phyloP scores from a whole-genome alignment of 352 stramenopile genomes.

The Phytopythium mirpurense region DNA sequence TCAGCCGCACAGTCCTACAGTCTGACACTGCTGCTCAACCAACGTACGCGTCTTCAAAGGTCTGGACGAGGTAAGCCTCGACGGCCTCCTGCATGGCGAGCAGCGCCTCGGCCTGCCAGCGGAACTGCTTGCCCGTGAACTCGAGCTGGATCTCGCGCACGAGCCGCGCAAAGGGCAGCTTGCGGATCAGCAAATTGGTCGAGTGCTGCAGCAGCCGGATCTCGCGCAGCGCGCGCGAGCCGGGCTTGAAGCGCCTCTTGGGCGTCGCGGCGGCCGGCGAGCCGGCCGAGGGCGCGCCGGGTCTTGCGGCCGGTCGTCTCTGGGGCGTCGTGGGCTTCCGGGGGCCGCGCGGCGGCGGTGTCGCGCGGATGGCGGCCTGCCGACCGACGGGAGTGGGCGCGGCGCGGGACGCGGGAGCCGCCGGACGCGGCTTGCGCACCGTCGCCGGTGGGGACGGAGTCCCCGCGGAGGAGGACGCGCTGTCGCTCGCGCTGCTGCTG shows the following conservation, averaged over 20 bases:
- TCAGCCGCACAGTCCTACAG: too few relatives aligned
- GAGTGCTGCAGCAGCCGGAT: slow-evolving; percentile 96
- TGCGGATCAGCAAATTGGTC: slow-evolving; percentile 95
- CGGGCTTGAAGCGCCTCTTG: slow-evolving; percentile 72
- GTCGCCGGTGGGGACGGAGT: slow-evolving; percentile 22
- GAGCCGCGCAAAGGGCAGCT: slow-evolving; percentile 96
- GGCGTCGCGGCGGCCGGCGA: slow-evolving; percentile 11
- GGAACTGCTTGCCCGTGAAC: slow-evolving; percentile 81
- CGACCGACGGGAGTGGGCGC: slow-evolving; percentile 23
- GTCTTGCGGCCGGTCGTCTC: too few relatives aligned
- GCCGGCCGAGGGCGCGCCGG: not conserved
- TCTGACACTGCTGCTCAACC: too few relatives aligned
- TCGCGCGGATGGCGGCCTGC: slow-evolving; percentile 35
- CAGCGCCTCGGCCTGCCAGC: slow-evolving; percentile 85
- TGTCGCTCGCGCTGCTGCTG: slow-evolving; percentile 29
- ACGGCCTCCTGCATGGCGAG: slow-evolving; percentile 86
- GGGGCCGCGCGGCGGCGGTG: slow-evolving; percentile 21
- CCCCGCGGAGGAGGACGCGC: slow-evolving; percentile 15
- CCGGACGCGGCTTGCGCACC: slow-evolving; percentile 4
- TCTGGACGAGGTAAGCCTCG: slow-evolving; percentile 77
- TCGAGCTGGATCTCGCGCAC: slow-evolving; percentile 89
- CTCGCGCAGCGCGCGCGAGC: slow-evolving; percentile 92
- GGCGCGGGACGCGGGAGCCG: not conserved
- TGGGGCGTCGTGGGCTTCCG: slow-evolving; percentile 22
- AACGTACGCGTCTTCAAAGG: slow-evolving; percentile 89